Percentiles rank a stretch among this genome's conserved stretches.
Conservation (phyloP, 352 stramenopile species). For the Blastocystis sp. region DNA sequence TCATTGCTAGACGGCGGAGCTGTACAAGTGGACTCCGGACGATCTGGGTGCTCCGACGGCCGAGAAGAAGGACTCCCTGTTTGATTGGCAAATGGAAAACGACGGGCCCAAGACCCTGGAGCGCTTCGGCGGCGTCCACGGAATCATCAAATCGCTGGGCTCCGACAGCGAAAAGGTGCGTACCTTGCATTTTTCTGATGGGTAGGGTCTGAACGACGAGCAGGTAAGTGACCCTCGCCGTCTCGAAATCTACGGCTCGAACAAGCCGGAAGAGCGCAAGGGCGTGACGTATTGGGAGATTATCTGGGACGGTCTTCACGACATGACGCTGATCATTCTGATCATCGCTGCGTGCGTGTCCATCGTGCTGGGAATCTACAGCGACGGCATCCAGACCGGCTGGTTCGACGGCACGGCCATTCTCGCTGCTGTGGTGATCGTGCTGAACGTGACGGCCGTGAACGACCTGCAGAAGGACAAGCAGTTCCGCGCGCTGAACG, state of each 20-base stretch:
- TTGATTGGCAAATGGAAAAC: slow-evolving; percentile 68
- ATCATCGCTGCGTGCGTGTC: slow-evolving; percentile 80
- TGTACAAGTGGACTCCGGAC: slow-evolving; percentile 27
- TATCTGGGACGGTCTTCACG: slow-evolving; percentile 84
- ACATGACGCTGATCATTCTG: slow-evolving; percentile 84
- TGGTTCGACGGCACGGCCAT: slow-evolving; percentile 86
- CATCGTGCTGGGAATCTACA: slow-evolving; percentile 76
- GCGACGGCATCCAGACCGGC: slow-evolving; percentile 75
- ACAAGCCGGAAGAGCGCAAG: slow-evolving; percentile 68
- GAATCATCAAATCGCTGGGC: slow-evolving; percentile 18
- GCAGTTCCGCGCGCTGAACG: slow-evolving; percentile 81
- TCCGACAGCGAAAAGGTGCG: slow-evolving; percentile 62
- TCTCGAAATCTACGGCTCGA: slow-evolving; percentile 70
- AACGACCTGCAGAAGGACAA: slow-evolving; percentile 87
- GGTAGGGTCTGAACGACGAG: slow-evolving; percentile 60
- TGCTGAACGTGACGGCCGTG: slow-evolving; percentile 80
- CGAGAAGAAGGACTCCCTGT: slow-evolving; percentile 61
- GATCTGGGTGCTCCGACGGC: slow-evolving; percentile 60
- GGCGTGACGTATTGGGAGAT: slow-evolving; percentile 74
- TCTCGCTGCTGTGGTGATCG: slow-evolving; percentile 81
- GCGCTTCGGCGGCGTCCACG: slow-evolving; percentile 52
- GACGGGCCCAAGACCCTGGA: slow-evolving; percentile 52
- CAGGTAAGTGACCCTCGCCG: slow-evolving; percentile 56
- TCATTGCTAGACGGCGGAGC: not conserved
- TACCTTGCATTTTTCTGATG: slow-evolving; percentile 28